phyloP scores from a whole-genome alignment of 192 early-diverging fungal genomes.

The Coemansia sp. region DNA sequence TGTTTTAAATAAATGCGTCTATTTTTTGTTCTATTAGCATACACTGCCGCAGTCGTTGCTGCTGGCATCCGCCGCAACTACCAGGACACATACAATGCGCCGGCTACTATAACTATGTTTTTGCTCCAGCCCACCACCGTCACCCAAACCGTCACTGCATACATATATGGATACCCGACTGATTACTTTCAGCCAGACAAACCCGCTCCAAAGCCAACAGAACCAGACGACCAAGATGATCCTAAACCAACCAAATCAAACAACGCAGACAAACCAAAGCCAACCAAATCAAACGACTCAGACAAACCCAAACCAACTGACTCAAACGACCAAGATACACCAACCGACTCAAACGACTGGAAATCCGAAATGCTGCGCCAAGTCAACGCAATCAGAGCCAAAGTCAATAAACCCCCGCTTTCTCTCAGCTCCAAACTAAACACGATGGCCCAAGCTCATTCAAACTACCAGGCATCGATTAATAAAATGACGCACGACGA shows the following conservation, averaged over 20 bases:
- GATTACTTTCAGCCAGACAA: background rate
- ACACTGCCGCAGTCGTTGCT: too few relatives aligned
- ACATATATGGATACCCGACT: constrained; percentile 2
- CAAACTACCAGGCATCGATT: constrained; percentile 19
- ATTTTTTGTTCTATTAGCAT: background rate
- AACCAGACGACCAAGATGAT: too few relatives aligned
- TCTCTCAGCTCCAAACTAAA: constrained; percentile 6
- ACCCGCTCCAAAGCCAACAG: background rate
- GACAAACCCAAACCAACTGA: background rate
- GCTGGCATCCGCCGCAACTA: background rate
- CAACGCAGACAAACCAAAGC: too few relatives aligned
- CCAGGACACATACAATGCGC: too few relatives aligned
- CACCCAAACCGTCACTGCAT: constrained; percentile 8
- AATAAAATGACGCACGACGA: constrained; percentile 31
- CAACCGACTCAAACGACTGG: background rate
- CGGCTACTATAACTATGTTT: background rate
- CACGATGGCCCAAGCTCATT: constrained; percentile 27
- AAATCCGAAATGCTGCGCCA: constrained; percentile 15
- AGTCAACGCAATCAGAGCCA: constrained; percentile 24
- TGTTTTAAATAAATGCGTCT: background rate
- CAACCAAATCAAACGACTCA: background rate
- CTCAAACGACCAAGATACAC: background rate
- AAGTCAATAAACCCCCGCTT: constrained; percentile 9
- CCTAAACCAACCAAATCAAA: background rate
- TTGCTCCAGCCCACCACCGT: background rate